These are phyloP conservation scores for Schizophyllum amplum DNA, from an alignment of 1,284 basidiomycete genomes.

Conservation along the genomic window DNA sequence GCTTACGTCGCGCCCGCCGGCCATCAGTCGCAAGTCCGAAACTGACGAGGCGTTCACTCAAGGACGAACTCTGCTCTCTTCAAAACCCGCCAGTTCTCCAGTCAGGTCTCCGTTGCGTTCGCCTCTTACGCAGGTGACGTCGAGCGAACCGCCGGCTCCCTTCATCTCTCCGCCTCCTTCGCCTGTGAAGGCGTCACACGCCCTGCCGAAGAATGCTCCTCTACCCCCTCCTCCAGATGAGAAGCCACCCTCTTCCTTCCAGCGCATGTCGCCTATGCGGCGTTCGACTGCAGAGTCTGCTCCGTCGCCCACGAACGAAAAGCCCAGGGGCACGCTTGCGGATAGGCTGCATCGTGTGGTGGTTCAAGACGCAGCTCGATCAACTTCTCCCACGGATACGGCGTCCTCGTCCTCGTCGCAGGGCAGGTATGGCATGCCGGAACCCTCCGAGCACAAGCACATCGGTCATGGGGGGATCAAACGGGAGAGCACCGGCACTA, in stretches of 20 bases:
- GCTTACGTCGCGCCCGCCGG: constrained; percentile 22
- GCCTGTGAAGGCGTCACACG: constrained; percentile 13
- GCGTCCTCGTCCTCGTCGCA: neutral
- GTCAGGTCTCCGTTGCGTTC: constrained; percentile 7
- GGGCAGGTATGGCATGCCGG: neutral
- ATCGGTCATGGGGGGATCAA: too few species aligned
- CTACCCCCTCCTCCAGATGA: too few species aligned
- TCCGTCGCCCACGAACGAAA: constrained; percentile 7
- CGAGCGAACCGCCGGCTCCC: constrained; percentile 25
- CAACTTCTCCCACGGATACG: neutral
- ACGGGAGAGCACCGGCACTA: neutral
- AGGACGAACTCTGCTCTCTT: constrained; percentile 25
- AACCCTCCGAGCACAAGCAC: neutral
- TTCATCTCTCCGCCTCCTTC: constrained; percentile 29
- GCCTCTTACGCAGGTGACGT: constrained; percentile 14
- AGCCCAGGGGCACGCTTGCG: neutral
- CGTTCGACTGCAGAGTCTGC: neutral
- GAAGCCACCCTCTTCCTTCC: too few species aligned
- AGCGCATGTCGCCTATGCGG: neutral
- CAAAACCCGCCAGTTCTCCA: neutral
- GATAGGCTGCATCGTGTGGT: neutral
- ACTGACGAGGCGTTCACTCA: constrained; percentile 29
- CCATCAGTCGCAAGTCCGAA: constrained; percentile 4
- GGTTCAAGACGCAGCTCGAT: neutral
- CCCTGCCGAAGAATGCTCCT: neutral